Evolutionary conservation across 129 eudicot genomes (phyloP).

Genomic region (Flaveria ramosissima): DNA sequence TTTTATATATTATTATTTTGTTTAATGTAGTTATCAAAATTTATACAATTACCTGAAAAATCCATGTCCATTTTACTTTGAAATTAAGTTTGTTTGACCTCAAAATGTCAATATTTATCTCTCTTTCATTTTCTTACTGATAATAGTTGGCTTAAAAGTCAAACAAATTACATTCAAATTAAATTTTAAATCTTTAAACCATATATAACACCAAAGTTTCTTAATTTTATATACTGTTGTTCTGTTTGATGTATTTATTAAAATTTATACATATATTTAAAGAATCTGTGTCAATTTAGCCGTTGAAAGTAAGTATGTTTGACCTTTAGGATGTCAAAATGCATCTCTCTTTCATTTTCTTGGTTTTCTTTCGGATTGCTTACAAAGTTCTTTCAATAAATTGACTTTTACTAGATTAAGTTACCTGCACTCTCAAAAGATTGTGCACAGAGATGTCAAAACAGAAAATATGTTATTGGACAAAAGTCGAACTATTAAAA

Average conservation of each 20-base stretch:
- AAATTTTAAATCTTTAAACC: neutral
- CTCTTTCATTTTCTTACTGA: neutral
- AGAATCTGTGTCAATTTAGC: neutral
- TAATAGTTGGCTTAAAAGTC: constrained; percentile 18
- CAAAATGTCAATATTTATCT: constrained; percentile 20
- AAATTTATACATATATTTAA: neutral
- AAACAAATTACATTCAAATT: neutral
- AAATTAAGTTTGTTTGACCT: neutral
- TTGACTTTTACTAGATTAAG: constrained; percentile 51
- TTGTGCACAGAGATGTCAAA: constrained; percentile 92
- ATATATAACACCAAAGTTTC: neutral
- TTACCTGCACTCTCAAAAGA: constrained; percentile 87
- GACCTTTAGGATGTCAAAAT: constrained; percentile 24
- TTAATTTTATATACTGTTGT: neutral
- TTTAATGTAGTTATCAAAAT: constrained; percentile 6
- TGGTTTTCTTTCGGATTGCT: neutral
- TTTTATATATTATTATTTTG: neutral
- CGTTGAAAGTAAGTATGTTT: neutral
- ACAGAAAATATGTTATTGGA: constrained; percentile 93
- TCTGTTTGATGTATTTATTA: constrained; percentile 13
- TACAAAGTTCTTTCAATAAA: neutral
- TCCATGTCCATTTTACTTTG: neutral
- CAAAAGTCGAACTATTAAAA: constrained; percentile 77
- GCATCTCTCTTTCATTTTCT: neutral
- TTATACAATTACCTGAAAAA: neutral